Conservation (phyloP, 345 rosid species). For the Linum lewisii region DNA sequence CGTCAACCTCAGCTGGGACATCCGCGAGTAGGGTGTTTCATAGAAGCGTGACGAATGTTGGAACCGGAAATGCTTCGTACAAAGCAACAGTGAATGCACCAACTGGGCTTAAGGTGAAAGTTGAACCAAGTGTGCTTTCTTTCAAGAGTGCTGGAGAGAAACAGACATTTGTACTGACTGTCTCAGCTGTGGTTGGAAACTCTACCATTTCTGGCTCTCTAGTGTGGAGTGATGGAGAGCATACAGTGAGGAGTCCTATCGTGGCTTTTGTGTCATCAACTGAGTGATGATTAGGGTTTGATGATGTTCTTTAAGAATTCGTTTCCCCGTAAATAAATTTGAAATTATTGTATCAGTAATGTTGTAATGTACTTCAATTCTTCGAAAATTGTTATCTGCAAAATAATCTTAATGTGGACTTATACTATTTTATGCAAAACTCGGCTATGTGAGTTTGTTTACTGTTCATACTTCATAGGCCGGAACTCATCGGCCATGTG, state of each 20-base stretch:
- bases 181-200: slow-evolving; percentile 10
- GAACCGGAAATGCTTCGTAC: slow-evolving; percentile 32
- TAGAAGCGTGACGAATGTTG: slow-evolving; percentile 57
- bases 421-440: no score
- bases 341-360: neutral
- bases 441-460: no score
- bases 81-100: slow-evolving; percentile 16
- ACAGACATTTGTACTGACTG: slow-evolving; percentile 34
- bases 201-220: neutral
- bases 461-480: no score
- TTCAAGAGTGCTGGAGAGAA: slow-evolving; percentile 29
- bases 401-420: no score
- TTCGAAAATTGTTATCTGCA: no score
- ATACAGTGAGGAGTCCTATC: neutral
- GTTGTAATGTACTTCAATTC: neutral
- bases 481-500: no score
- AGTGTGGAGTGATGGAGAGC: neutral
- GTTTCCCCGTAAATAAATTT: neutral
- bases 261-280: neutral
- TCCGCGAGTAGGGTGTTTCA: slow-evolving; percentile 22
- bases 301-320: no score
- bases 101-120: slow-evolving; percentile 17
- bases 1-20: slow-evolving; percentile 5
- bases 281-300: neutral
- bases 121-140: slow-evolving; percentile 29